These are phyloP conservation scores for Ophiostoma sp. DNA, from an alignment of 2,329 filamentous ascomycete species.

Conservation along the genomic window DNA sequence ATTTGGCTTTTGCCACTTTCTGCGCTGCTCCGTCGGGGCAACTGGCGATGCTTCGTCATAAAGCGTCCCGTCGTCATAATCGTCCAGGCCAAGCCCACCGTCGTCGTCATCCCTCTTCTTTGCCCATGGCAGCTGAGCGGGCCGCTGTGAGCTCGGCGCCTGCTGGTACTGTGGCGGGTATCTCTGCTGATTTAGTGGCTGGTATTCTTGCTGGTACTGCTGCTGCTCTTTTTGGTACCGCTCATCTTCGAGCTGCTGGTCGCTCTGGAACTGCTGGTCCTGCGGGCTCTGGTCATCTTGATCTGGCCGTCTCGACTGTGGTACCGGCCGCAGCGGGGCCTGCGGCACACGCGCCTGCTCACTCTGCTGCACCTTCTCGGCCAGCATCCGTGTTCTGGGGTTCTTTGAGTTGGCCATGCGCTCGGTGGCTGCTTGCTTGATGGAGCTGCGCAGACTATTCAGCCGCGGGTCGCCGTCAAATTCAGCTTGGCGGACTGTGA, in stretches of 20 bases:
- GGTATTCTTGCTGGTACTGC: conserved; percentile 3
- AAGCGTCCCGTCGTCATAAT: background rate
- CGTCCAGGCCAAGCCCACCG: background rate
- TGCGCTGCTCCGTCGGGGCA: conserved; percentile 19
- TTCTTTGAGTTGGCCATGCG: conserved; percentile 8
- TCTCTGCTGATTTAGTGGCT: background rate
- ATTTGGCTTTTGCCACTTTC: conserved; percentile 12
- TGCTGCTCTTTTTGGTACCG: conserved; percentile 10
- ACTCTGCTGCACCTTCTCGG: background rate
- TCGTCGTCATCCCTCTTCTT: background rate
- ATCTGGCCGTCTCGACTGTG: background rate
- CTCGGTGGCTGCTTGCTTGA: background rate
- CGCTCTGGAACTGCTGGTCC: conserved; percentile 7
- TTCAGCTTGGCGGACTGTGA: background rate
- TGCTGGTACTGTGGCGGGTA: conserved; percentile 5
- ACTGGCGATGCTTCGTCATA: conserved; percentile 27
- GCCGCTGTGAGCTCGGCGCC: background rate
- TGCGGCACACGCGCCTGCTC: background rate
- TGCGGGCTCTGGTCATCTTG: background rate
- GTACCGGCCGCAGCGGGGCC: background rate
- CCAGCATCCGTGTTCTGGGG: background rate
- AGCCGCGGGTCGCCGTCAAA: background rate
- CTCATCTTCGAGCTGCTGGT: conserved; percentile 12
- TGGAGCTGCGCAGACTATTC: conserved; percentile 4
- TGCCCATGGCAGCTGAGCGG: background rate